Percentiles rank a stretch among this genome's conserved stretches.
phyloP scores from a whole-genome alignment of 2,329 filamentous ascomycete species.

The Epicoccum nigrum region DNA sequence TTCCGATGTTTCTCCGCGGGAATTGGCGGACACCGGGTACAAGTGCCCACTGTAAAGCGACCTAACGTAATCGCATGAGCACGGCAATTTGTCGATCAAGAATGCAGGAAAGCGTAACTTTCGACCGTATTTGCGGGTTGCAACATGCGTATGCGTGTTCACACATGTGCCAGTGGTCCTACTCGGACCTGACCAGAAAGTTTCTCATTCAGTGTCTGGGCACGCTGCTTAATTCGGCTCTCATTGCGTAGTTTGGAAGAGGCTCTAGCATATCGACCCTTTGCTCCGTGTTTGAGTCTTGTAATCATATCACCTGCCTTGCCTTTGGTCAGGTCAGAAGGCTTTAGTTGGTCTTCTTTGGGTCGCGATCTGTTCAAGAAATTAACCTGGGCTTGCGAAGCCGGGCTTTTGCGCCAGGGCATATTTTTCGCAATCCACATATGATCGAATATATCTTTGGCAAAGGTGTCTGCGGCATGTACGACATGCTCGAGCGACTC shows the following conservation, averaged over 20 bases:
- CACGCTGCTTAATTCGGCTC: conserved; percentile 52
- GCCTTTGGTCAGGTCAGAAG: conserved; percentile 73
- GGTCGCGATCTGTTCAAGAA: conserved; percentile 71
- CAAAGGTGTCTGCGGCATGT: conserved; percentile 84
- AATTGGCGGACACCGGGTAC: neutral
- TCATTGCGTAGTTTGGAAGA: conserved; percentile 38
- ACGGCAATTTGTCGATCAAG: neutral
- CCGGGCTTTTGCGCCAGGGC: conserved; percentile 71
- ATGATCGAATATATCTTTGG: conserved; percentile 68
- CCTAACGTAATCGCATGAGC: neutral
- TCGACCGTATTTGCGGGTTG: too few species aligned
- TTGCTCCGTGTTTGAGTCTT: conserved; percentile 83
- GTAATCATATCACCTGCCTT: conserved; percentile 90
- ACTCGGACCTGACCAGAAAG: conserved; percentile 55
- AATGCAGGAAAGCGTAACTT: neutral
- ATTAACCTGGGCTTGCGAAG: conserved; percentile 66
- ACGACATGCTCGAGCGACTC: conserved; percentile 75
- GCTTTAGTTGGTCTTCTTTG: conserved; percentile 60
- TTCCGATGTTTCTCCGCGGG: conserved; percentile 27
- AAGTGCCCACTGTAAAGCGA: neutral
- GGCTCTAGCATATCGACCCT: conserved; percentile 58
- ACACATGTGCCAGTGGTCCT: conserved; percentile 48
- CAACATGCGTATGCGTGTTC: too few species aligned
- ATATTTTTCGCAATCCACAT: conserved; percentile 70
- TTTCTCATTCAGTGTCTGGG: conserved; percentile 51